Percentiles rank a stretch among this genome's conserved stretches.
phyloP scores from a whole-genome alignment of 305 asterid species.

The Fraxinus dipetala region DNA sequence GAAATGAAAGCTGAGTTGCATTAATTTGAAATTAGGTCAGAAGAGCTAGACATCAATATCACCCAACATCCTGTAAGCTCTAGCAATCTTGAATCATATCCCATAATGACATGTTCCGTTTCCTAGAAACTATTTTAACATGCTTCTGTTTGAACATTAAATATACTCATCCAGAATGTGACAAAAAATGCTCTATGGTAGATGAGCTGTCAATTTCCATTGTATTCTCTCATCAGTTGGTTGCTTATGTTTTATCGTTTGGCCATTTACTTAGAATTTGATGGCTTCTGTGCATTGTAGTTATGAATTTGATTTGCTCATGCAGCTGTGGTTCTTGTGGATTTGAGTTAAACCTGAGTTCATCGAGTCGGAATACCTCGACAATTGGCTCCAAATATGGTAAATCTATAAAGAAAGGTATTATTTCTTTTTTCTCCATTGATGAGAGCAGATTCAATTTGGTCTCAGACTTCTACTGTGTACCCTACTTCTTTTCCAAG shows the following conservation, averaged over 20 bases:
- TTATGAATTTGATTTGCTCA: slow-evolving; percentile 19
- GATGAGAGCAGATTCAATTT: slow-evolving; percentile 77
- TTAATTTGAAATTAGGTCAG: background rate
- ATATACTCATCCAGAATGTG: background rate
- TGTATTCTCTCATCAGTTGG: background rate
- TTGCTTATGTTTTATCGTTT: background rate
- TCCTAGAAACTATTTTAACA: background rate
- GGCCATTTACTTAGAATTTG: background rate
- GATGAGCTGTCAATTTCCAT: background rate
- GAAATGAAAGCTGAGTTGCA: background rate
- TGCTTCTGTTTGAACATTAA: background rate
- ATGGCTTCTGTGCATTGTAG: background rate
- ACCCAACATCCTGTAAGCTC: background rate
- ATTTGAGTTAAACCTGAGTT: slow-evolving; percentile 64
- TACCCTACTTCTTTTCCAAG: slow-evolving; percentile 60
- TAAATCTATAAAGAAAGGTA: slow-evolving; percentile 74
- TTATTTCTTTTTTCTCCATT: slow-evolving; percentile 65
- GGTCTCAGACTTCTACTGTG: slow-evolving; percentile 52
- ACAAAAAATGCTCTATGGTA: background rate
- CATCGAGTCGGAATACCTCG: slow-evolving; percentile 75
- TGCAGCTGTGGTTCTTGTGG: slow-evolving; percentile 92
- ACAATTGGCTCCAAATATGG: slow-evolving; percentile 76
- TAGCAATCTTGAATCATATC: background rate
- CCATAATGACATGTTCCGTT: background rate
- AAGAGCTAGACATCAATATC: background rate